Base-by-base conservation (phyloP, 352 stramenopile species). In the Phytophthora palmivora region DNA sequence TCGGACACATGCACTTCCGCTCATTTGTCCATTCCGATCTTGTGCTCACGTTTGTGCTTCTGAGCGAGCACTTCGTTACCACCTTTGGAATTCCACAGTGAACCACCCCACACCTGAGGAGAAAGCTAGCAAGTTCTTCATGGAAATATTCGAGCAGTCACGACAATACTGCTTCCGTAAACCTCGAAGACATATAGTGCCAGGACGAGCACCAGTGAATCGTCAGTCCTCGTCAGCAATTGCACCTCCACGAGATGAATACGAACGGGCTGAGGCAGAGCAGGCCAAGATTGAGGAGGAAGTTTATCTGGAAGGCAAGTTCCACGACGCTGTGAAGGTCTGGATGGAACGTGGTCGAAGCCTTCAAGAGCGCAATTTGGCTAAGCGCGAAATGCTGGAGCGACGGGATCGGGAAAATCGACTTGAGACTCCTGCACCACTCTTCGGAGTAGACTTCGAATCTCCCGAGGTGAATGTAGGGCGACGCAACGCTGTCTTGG, bases 141-240 rank as follows among this genome's bases (percentile, higher is more conserved):
- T 93, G 60, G 74, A 89, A 38, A 88, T 91, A 7, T 89, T 91
- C 30, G 63, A 84, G 49, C 59, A 91, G 0, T 94, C 86, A 22
- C 66, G 74, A 2, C 84, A 93, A 56, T 94, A 94, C 36, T 92
- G 82, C 49, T 71, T 92, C 34, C 74, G 79, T 1, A 94, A 94
- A 41, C 72, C 83, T 2, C 68, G 77, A 2, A 76, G 86, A 2
- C 86, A 94, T 39, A 33, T 63, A 1, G 59, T 83, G 24, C 39
- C 65, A 18, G 70, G 62, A 30, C 50, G 47, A 6, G 22, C 36
- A 16, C 22, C 45, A 22, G 15, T 45, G 2, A 37, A 7, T 47
- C 57, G 58, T 30, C 49, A 70, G 37, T 26, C 22, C 18, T 58
- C 36, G 0, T 44, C 26, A 48, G 16, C 37, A 34, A 22, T 63